Evolutionary conservation across 2,329 filamentous ascomycete genomes (phyloP), one percentile per base, ranked within the genome.

Genomic region (Corinectria fuckeliana): DNA sequence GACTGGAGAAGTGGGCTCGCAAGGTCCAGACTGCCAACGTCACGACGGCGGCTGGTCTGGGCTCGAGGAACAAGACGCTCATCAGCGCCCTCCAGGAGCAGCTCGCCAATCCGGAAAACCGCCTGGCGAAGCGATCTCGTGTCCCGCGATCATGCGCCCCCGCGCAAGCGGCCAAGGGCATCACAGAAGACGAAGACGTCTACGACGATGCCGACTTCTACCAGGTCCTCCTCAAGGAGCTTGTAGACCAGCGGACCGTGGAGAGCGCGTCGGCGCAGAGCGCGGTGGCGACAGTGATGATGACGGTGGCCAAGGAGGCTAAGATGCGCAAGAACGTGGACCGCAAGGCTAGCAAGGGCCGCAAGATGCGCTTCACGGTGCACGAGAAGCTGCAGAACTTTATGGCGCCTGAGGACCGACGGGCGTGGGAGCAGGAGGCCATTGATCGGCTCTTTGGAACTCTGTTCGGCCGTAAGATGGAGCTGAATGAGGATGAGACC

Each of bases 301-400:
- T 89, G 80, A 86, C 88, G 16, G 88, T 90, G 32, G 83, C 87
- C 36, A 87, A 90, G 72, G 90, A 93, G 70, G 89, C 88, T 55
- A 96, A 94, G 81, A 84, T 90, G 58, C 90, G 91, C 77, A 91
- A 91, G 72, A 85, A 89, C 26, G 91, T 98, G 4, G 95, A 99
- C 75, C 93, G 93, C 18, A 95, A 93, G 74, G 95, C 95, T 0
- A 96, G 92, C 74, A 98, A 98, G 78, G 95, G 95, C 5, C 83
- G 95, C 49, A 97, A 97, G 80, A 86, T 99, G 84, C 85, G 92
- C 36, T 99, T 94, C 77, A 95, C 91, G 14, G 92, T 97, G 44
- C 93, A 98, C 73, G 94, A 98, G 80, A 98, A 98, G 81, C 77
- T 99, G 71, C 92, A 97, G 79, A 97, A 97, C 76, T 98, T 98